Percentiles rank a stretch among this genome's conserved stretches.
Evolutionary conservation across 305 asterid genomes (phyloP).

Genomic region (Stenogyne calaminthoides): DNA sequence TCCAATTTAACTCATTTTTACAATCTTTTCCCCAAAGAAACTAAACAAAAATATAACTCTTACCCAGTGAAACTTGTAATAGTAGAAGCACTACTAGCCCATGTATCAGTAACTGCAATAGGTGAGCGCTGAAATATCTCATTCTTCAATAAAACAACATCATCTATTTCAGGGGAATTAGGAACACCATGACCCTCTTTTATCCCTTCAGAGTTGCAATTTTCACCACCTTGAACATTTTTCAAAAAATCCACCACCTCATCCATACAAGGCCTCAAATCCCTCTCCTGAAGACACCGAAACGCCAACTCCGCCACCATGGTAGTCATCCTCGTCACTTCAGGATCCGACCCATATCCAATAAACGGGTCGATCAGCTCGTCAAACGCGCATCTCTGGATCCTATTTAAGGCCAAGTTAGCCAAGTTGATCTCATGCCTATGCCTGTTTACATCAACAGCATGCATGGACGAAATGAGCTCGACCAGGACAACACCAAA

Average conservation of each 20-base stretch:
- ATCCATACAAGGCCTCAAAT: constrained; percentile 78
- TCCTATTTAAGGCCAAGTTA: constrained; percentile 60
- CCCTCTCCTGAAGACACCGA: constrained; percentile 69
- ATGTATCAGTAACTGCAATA: constrained; percentile 20
- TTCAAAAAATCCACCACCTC: constrained; percentile 50
- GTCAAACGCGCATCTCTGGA: constrained; percentile 53
- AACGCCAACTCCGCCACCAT: constrained; percentile 77
- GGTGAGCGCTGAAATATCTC: background rate
- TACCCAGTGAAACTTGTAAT: constrained; percentile 44
- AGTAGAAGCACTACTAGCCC: constrained; percentile 45
- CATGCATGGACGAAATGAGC: constrained; percentile 68
- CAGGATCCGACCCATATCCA: constrained; percentile 50
- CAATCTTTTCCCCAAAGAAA: background rate
- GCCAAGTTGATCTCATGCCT: constrained; percentile 64
- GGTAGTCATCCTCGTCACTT: constrained; percentile 61
- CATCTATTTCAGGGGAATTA: constrained; percentile 52
- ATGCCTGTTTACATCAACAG: constrained; percentile 61
- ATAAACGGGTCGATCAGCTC: constrained; percentile 65
- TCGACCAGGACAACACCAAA: constrained; percentile 74
- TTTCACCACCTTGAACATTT: constrained; percentile 40
- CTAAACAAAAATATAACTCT: background rate
- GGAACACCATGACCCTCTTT: background rate
- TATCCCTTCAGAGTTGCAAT: constrained; percentile 19
- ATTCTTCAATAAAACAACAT: constrained; percentile 14
- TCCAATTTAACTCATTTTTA: too few relatives aligned